Conservation (phyloP, 139 green algal genomes). For the Volvox africanus region DNA sequence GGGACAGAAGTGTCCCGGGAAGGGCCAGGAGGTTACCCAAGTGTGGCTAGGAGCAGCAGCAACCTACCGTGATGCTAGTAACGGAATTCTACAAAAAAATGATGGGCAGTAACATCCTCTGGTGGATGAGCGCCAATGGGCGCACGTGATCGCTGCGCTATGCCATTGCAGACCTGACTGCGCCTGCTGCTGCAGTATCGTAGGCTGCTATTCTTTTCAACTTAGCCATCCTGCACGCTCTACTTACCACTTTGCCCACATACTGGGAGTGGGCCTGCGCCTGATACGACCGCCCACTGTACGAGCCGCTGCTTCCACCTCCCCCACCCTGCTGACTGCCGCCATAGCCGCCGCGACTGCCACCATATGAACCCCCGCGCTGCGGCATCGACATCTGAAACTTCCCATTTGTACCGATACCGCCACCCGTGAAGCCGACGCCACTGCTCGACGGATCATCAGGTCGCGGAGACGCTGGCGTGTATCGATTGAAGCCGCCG, state of each 20-base stretch:
- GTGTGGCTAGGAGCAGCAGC: too few species aligned
- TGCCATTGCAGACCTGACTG: too few species aligned
- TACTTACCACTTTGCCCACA: conserved; percentile 45
- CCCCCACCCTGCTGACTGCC: conserved; percentile 18
- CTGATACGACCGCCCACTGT: conserved; percentile 15
- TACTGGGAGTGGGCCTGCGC: conserved; percentile 28
- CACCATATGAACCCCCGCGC: neutral
- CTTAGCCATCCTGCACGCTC: too few species aligned
- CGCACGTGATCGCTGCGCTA: too few species aligned
- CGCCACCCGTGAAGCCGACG: neutral
- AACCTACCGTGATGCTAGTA: too few species aligned
- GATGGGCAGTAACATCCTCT: too few species aligned
- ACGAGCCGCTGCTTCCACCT: neutral
- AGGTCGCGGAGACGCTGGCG: conserved; percentile 36
- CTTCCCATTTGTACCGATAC: conserved; percentile 30
- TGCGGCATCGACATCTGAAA: conserved; percentile 44
- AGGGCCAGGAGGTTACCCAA: neutral
- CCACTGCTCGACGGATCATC: conserved; percentile 21
- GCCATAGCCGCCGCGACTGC: conserved; percentile 27
- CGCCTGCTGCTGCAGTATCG: too few species aligned
- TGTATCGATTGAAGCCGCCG: conserved; percentile 5
- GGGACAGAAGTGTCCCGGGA: neutral
- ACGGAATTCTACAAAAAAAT: too few species aligned
- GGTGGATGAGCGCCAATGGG: too few species aligned
- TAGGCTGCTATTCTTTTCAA: too few species aligned